Evolutionary conservation across 306 rosid genomes (phyloP), one percentile per base, ranked within the genome.

Genomic region (Quercus variabilis): DNA sequence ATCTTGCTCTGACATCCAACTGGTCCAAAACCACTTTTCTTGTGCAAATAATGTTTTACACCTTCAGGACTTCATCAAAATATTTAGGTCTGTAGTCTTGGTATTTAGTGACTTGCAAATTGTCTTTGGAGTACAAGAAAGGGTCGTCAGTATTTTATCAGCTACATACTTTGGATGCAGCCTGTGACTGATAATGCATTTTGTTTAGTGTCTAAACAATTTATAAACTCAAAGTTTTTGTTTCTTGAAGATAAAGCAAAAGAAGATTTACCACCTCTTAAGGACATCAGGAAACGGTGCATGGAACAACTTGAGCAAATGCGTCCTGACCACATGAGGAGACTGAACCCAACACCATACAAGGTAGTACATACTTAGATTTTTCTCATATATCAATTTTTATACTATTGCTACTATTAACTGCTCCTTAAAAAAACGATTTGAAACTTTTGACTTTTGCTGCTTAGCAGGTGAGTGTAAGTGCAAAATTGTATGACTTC

Each of bases 311-410:
- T 96, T 1, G 90, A 87, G 76, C 91, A 82, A 83, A 93, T 96
- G 99, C 94, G 98, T 54, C 89, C 97, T 0, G 98, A 96, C 84
- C 98, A 96, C 90, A 90, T 96, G 99, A 91, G 99, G 86, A 96
- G 91, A 77, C 91, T 96, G 76, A 96, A 96, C 80, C 99, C 99
- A 19, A 96, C 99, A 8, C 99, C 99, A 0, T 96, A 93, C 79
- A 96, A 96, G 97, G 99, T 93, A 83, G 68, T 25, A 58, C 46
- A 59, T 18, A 5, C 43, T 33, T 15, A 19, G n/a, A 33, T 6
- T 19, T 33, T 30, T 17, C 46, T 30, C 70, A 17, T 15, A 5
- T 64, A 2, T 68, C 20, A 4, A 35, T 68, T 31, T 67, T 67
- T 46, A 30, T 49, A 35, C 26, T 33, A 19, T 19, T 19, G 15